Conservation (phyloP, 2,329 filamentous ascomycete species). For the Aureobasidium sp. region DNA sequence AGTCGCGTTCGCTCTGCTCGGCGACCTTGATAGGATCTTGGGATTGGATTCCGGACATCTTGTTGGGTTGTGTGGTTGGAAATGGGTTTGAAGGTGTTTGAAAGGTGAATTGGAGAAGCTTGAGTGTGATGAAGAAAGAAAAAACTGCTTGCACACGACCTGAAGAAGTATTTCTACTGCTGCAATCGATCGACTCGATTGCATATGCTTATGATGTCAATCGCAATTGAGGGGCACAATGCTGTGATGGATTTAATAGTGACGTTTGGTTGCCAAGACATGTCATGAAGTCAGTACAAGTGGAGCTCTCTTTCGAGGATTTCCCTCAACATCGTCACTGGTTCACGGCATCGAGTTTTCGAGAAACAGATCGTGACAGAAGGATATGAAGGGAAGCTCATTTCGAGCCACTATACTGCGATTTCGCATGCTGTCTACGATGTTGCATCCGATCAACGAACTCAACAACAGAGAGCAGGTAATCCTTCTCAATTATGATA, state of each 20-base stretch:
- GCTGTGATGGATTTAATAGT: background rate
- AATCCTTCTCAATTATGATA: background rate
- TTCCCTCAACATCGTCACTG: background rate
- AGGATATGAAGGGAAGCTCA: background rate
- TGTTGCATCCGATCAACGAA: background rate
- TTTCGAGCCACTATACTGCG: background rate
- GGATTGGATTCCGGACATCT: constrained; percentile 40
- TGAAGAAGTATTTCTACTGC: constrained; percentile 13
- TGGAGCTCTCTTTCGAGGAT: background rate
- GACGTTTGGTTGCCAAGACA: constrained; percentile 3
- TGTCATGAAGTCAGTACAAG: constrained; percentile 8
- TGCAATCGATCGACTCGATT: constrained; percentile 10
- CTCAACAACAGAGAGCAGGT: background rate
- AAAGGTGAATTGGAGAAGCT: constrained; percentile 13
- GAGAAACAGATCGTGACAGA: background rate
- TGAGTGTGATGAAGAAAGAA: constrained; percentile 12
- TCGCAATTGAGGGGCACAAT: background rate
- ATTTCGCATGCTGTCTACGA: background rate
- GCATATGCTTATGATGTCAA: background rate
- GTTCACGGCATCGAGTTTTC: background rate
- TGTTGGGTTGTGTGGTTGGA: background rate
- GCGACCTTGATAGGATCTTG: constrained; percentile 39
- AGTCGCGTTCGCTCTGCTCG: constrained; percentile 42
- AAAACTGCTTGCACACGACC: background rate
- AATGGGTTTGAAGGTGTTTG: constrained; percentile 14